Conservation (phyloP, 179 eudicot species). For the Heliamphora pulchella region DNA sequence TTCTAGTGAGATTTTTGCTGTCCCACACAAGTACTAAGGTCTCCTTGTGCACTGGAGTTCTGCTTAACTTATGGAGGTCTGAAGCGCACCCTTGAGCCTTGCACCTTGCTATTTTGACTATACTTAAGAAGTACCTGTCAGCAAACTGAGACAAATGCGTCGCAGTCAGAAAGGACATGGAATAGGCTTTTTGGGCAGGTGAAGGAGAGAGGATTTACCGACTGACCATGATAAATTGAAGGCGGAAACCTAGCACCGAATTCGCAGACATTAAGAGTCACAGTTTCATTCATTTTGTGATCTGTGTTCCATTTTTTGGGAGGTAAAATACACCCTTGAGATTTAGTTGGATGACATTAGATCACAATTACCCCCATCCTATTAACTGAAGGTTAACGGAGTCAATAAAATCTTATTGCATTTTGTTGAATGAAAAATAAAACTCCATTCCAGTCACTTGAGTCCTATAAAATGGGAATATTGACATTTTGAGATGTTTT, state of each 20-base stretch:
- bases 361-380: too few species aligned
- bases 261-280: neutral
- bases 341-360: too few species aligned
- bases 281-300: neutral
- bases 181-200: neutral
- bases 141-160: constrained; percentile 34
- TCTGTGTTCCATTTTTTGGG: too few species aligned
- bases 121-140: constrained; percentile 49
- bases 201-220: neutral
- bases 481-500: too few species aligned
- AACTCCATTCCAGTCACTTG: too few species aligned
- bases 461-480: too few species aligned
- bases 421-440: too few species aligned
- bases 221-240: neutral
- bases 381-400: too few species aligned
- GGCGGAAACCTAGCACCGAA: neutral
- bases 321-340: too few species aligned
- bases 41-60: constrained; percentile 56
- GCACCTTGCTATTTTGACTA: constrained; percentile 67
- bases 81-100: constrained; percentile 43
- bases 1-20: constrained; percentile 41
- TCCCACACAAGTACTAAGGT: constrained; percentile 61
- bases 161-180: neutral
- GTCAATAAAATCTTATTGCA: too few species aligned
- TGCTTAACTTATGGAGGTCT: constrained; percentile 24